phyloP scores from a whole-genome alignment of 2,329 filamentous ascomycete species.

The Didymella segeticola region DNA sequence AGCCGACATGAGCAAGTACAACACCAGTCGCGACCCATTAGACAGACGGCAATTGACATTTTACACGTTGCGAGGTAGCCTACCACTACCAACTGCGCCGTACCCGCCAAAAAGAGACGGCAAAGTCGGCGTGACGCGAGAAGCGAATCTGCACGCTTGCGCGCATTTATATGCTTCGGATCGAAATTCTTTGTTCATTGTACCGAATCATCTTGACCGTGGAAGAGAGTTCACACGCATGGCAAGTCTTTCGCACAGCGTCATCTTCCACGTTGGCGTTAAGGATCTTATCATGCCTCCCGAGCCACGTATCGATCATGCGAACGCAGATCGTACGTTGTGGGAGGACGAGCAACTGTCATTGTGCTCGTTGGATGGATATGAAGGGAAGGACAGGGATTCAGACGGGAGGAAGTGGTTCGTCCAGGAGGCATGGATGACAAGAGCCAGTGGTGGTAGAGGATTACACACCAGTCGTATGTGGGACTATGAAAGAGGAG shows the following conservation, averaged over 20 bases:
- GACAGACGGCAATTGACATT: constrained; percentile 46
- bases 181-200: constrained; percentile 61
- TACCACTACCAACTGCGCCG: constrained; percentile 37
- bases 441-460: constrained; percentile 33
- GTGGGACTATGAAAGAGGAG: constrained; percentile 39
- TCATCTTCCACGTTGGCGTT: constrained; percentile 44
- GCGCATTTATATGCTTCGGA: constrained; percentile 66
- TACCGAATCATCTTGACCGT: constrained; percentile 53
- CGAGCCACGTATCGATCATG: constrained; percentile 31
- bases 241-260: constrained; percentile 42
- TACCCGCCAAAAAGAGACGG: constrained; percentile 23
- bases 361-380: constrained; percentile 30
- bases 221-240: constrained; percentile 37
- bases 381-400: constrained; percentile 19
- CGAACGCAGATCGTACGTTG: constrained; percentile 33
- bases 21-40: constrained; percentile 46
- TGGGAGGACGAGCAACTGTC: constrained; percentile 32
- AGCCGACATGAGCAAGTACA: constrained; percentile 60
- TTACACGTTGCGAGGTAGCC: constrained; percentile 43
- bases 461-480: constrained; percentile 38
- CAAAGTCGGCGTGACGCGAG: constrained; percentile 17
- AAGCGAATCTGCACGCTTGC: constrained; percentile 62
- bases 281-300: constrained; percentile 32
- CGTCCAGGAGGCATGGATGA: constrained; percentile 40
- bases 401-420: constrained; percentile 42